Conservation (phyloP, 2,329 filamentous ascomycete species). For the Aspergillus calidoustus region DNA sequence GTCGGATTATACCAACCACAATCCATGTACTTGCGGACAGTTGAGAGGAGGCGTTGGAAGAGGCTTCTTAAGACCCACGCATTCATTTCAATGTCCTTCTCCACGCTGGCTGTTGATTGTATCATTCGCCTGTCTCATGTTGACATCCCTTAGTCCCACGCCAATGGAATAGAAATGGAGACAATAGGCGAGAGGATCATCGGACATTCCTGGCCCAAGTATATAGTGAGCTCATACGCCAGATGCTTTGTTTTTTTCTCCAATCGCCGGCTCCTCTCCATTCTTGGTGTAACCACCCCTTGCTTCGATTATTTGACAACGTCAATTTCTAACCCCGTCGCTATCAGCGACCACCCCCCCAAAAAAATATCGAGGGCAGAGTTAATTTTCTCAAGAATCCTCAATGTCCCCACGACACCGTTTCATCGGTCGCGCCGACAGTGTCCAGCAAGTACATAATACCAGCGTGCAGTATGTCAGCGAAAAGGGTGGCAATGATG, state of each 20-base stretch:
- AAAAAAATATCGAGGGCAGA: not conserved
- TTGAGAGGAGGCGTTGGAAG: no score
- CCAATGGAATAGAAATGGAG: not conserved
- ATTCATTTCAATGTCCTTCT: not conserved
- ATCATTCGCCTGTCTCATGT: not conserved
- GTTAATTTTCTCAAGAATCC: not conserved
- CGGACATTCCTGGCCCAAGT: not conserved
- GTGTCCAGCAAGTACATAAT: not conserved
- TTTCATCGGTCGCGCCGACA: not conserved
- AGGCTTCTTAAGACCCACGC: not conserved
- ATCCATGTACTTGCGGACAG: not conserved
- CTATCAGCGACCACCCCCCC: not conserved
- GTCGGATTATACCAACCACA: not conserved
- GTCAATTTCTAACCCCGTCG: not conserved
- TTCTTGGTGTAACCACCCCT: not conserved
- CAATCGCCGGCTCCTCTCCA: no score
- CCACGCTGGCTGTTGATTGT: not conserved
- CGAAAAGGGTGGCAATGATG: constrained; percentile 47
- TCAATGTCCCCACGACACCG: not conserved
- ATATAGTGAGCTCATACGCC: not conserved
- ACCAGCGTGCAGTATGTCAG: constrained; percentile 20
- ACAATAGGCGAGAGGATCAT: not conserved
- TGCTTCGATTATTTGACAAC: not conserved
- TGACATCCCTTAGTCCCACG: not conserved
- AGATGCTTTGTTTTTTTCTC: not conserved